These are phyloP conservation scores for Amauroascus verrucosus DNA, from an alignment of 2,329 filamentous ascomycete genomes.

Conservation along the genomic window DNA sequence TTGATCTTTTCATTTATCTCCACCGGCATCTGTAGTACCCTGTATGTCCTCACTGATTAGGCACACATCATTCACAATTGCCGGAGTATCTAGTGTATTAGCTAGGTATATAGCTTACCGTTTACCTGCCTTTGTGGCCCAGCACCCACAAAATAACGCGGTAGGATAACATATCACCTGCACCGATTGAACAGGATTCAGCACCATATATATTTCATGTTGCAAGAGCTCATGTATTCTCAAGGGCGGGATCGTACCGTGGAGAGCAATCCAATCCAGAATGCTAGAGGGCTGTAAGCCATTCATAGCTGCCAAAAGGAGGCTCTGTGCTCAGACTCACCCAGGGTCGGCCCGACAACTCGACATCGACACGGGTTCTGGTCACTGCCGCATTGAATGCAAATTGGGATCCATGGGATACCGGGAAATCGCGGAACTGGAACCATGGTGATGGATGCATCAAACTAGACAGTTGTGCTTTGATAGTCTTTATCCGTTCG, in stretches of 20 bases:
- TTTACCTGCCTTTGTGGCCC: slow-evolving; percentile 44
- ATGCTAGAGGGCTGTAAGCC: slow-evolving; percentile 5
- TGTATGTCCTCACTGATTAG: background rate
- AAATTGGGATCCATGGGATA: slow-evolving; percentile 25
- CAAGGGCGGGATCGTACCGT: slow-evolving; percentile 35
- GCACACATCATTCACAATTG: background rate
- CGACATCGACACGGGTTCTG: slow-evolving; percentile 51
- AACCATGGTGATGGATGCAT: background rate
- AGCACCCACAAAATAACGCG: slow-evolving; percentile 47
- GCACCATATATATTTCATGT: background rate
- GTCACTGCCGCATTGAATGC: slow-evolving; percentile 47
- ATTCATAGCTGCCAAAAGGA: background rate
- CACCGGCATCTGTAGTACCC: slow-evolving; percentile 6
- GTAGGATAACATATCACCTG: slow-evolving; percentile 46
- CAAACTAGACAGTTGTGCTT: background rate
- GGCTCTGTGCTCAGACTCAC: slow-evolving; percentile 19
- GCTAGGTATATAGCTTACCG: slow-evolving; percentile 41
- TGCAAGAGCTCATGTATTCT: background rate
- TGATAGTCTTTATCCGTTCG: too few relatives aligned
- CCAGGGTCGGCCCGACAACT: slow-evolving; percentile 46
- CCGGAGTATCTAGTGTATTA: too few relatives aligned
- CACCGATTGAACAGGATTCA: background rate
- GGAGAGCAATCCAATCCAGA: slow-evolving; percentile 25
- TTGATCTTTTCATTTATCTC: slow-evolving; percentile 10
- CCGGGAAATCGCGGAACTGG: background rate